phyloP scores from a whole-genome alignment of 495 filamentous ascomycete species.

The Hypoxylon lienhwacheense region DNA sequence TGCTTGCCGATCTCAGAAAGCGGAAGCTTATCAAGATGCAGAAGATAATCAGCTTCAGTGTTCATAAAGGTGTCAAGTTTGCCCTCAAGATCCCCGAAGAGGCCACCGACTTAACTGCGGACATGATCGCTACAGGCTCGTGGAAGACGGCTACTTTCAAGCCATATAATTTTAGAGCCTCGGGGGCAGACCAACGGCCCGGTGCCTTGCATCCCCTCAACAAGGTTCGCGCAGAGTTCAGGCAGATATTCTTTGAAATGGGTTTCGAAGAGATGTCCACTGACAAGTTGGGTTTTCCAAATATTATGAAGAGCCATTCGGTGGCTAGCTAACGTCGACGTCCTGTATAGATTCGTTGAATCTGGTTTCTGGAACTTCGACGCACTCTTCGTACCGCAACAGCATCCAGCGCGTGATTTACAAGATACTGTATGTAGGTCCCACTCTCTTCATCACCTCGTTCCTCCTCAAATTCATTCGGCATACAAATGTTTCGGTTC shows the following conservation, averaged over 20 bases:
- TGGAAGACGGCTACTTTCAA: slow-evolving; percentile 91
- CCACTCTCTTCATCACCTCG: neutral
- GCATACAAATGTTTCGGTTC: too few species aligned
- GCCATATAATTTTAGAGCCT: slow-evolving; percentile 95
- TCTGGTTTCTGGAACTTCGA: slow-evolving; percentile 99
- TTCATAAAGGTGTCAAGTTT: slow-evolving; percentile 84
- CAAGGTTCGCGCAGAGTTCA: slow-evolving; percentile 91
- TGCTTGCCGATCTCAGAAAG: slow-evolving; percentile 79
- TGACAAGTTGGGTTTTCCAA: slow-evolving; percentile 48
- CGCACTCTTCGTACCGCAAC: slow-evolving; percentile 93
- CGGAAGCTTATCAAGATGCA: slow-evolving; percentile 78
- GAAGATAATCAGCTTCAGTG: slow-evolving; percentile 83
- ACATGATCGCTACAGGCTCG: slow-evolving; percentile 79
- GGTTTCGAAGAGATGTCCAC: slow-evolving; percentile 87
- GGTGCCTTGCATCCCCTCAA: slow-evolving; percentile 92
- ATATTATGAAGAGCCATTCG: slow-evolving; percentile 43
- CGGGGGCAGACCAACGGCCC: slow-evolving; percentile 74
- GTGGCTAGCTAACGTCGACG: slow-evolving; percentile 38
- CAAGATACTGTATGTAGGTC: slow-evolving; percentile 71
- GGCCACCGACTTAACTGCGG: slow-evolving; percentile 91
- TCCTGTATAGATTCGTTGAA: slow-evolving; percentile 66
- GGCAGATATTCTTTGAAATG: slow-evolving; percentile 96
- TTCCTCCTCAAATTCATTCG: neutral
- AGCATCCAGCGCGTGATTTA: slow-evolving; percentile 93
- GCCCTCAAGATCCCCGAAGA: slow-evolving; percentile 83